Evolutionary conservation across 768 basidiomycete genomes (phyloP), one percentile per base, ranked within the genome.

Genomic region (Termitomyces sp.): DNA sequence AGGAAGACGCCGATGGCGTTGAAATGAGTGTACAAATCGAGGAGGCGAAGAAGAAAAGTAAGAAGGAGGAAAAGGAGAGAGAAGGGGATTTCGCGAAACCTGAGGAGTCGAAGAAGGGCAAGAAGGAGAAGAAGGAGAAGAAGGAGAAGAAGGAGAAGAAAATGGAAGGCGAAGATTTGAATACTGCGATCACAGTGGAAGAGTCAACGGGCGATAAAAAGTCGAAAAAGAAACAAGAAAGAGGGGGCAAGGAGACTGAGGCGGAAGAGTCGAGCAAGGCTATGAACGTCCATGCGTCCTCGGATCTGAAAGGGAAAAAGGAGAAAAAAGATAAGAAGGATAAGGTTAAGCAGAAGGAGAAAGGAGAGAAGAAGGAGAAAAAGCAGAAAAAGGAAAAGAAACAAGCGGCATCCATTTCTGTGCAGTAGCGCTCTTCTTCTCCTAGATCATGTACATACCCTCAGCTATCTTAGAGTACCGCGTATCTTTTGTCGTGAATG

Each of bases 31-130:
- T 13, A 31, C 29, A 53, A 15, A 28, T 47, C 57, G 59, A 62
- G 54, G 47, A 67, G 66, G 60, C 63, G 60, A 55, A 54, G 60
- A 66, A 56, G 62, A 42, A 42, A 18, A 39, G 22, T 4, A 49
- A n/a, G 36, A 60, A 56, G 33, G 57, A 41, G 28, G 65, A 64
- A 55, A 71, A 74, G 59, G 66, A 67, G 13, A 66, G 66, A 55
- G 66, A 34, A 29, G 34, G 24, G 31, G 54, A 34, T 57, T 44
- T 26, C 28, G 52, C 37, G 37, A 29, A 54, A 7, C 34, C 6
- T 15, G 39, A 56, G 53, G 59, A 59, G 66, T 46, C 54, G 58
- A 24, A 66, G 13, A 55, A 63, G 39, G 61, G 60, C 52, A 61
- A 61, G 52, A 34, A 64, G 55, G 62, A 64, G 24, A 50, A 31